Evolutionary conservation across 345 rosid genomes (phyloP).

Genomic region (Kernera saxatilis): DNA sequence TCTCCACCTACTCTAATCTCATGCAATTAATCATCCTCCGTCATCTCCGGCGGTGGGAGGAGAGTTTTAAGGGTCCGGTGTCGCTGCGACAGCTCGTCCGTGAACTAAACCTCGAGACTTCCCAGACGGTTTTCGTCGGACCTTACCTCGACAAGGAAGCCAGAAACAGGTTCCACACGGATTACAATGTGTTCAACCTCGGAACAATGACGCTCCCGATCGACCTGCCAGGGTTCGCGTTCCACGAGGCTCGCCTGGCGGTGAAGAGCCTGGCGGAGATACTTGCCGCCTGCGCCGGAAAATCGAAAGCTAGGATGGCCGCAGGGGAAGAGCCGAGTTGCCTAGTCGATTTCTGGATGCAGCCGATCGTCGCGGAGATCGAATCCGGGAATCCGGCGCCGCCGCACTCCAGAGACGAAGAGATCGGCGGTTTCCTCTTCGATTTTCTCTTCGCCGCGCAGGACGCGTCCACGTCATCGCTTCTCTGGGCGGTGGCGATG

Average conservation of each 20-base stretch:
- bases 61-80: conserved; percentile 24
- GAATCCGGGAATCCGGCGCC: conserved; percentile 35
- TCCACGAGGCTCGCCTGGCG: conserved; percentile 62
- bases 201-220: conserved; percentile 70
- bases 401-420: conserved; percentile 40
- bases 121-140: conserved; percentile 84
- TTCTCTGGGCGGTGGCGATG: conserved; percentile 68
- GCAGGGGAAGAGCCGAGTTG: conserved; percentile 55
- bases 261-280: conserved; percentile 47
- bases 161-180: conserved; percentile 38
- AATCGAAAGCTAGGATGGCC: conserved; percentile 52
- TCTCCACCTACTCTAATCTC: conserved; percentile 55
- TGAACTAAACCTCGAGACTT: conserved; percentile 79
- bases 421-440: conserved; percentile 64
- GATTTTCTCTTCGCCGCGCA: conserved; percentile 86
- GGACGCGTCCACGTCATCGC: conserved; percentile 87
- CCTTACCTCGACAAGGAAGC: conserved; percentile 44
- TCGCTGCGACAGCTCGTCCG: conserved; percentile 49
- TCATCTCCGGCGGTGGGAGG: conserved; percentile 56
- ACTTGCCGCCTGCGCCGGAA: conserved; percentile 37
- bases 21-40: conserved; percentile 64
- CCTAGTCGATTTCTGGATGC: conserved; percentile 84
- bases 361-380: conserved; percentile 40
- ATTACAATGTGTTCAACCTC: conserved; percentile 69
- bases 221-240: conserved; percentile 68